Base-by-base conservation (phyloP, 2,329 filamentous ascomycete species). In the Microcera coccophila region DNA sequence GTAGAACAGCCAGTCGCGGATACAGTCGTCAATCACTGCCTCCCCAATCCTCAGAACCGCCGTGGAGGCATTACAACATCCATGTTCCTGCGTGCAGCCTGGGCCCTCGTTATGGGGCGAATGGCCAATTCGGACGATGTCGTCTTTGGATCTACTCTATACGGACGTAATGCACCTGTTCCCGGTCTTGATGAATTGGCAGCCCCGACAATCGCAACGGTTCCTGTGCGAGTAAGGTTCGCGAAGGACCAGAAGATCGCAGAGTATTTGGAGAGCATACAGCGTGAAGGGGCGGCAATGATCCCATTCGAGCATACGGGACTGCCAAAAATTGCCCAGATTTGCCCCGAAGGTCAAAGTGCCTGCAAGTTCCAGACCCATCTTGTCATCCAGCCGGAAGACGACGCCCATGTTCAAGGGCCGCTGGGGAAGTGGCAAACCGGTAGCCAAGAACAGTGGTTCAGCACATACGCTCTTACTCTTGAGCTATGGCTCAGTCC, bases 61-160 rank as follows among this genome's bases (percentile, higher is more conserved):
- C 22, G 12, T 2, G 58, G 76, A 2, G 70, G 75, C 16, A 41
- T 41, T 4, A 54, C 49, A 0, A 38, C 38, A 3, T 39, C 54
- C 1, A 54, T 38, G 0, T 3, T 56, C 3, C 24, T 59, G 10
- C 44, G 49, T 1, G 70, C 73, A 21, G 77, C 79, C 0, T 70
- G 75, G 54, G 69, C 71, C 7, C 70, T 74, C 38, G 54, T 83
- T 1, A 79, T 4, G 61, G 69, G 18, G 62, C 63, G 9, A 81
- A 18, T 81, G 48, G 54, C 67, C 3, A 73, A 41, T 4, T 46
- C 46, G 2, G 33, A 63, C 2, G 68, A 72, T 39, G 62, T 72
- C 7, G 54, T 68, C 10, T 72, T 72, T 43, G 71, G 70, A 1
- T 62, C 64, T 36, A 71, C 67, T 0, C 51, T 71, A 2, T 67